Evolutionary conservation across 805 yeast genomes (phyloP), one percentile per base, ranked within the genome.

Genomic region (Saccharomycopsis babjevae): DNA sequence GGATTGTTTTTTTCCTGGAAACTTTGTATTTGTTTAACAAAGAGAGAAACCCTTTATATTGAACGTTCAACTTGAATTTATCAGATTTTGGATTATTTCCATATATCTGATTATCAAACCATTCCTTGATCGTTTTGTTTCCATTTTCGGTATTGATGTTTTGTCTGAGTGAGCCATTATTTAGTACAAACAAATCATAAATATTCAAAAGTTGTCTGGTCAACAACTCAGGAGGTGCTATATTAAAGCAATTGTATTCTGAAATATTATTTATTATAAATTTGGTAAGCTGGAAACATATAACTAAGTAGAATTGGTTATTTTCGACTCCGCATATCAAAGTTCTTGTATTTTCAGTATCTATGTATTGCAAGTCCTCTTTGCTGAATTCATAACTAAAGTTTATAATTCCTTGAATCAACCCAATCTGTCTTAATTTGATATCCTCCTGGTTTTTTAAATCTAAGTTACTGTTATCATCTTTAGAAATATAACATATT

Each of bases 291-390:
- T 63, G 59, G 22, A 63, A 55, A 34, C 59, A 46, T 5, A 59
- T 62, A 5, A 57, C 65, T 22, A 63, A 36, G 36, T 50, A 63
- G 36, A 42, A 61, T 46, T 46, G 52, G 30, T 39, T 36, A 18
- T 28, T 42, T 54, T 63, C 64, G n/a, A 61, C 57, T 5, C 56
- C 55, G 28, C 50, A 52, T 7, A 63, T 57, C 16, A 63, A 22
- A 20, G 58, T 61, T 46, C 64, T 54, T 13, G 62, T 61, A 30
- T 63, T 46, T 20, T 63, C 64, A 7, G 65, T 63, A 52, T 63
- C 64, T 22, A 63, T 56, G 30, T 42, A 46, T 10, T 55, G 18
- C 5, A 61, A 22, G 13, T 34, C 39, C 34, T 61, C 30, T 18
- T 59, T 46, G 7, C 43, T 34, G 18, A 63, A 63, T 10, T 63